phyloP scores from a whole-genome alignment of 73 alveolate genomes.

The Tetrahymena malaccensis region DNA sequence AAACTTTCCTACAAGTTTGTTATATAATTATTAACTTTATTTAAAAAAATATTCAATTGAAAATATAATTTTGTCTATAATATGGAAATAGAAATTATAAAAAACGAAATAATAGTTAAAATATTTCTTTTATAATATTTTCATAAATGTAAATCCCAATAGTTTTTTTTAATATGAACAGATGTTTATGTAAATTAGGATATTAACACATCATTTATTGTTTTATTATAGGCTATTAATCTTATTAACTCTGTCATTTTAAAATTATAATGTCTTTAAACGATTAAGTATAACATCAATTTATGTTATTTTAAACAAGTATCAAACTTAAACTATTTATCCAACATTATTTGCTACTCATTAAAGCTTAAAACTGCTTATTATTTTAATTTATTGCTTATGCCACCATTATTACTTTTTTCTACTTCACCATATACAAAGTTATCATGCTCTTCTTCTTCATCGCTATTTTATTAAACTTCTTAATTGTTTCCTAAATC shows the following conservation, averaged over 20 bases:
- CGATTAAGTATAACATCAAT: not conserved
- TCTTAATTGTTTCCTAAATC: too few relatives aligned
- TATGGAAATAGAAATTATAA: too few relatives aligned
- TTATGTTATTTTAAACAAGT: not conserved
- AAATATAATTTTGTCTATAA: too few relatives aligned
- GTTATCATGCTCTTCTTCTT: not conserved
- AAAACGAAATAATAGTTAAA: too few relatives aligned
- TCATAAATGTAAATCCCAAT: not conserved
- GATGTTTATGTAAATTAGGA: not conserved
- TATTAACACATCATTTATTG: not conserved
- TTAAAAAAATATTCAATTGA: too few relatives aligned
- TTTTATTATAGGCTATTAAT: not conserved
- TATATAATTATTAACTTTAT: too few relatives aligned
- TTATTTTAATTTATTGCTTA: too few relatives aligned
- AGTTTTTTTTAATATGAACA: not conserved
- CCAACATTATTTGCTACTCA: not conserved
- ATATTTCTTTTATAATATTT: too few relatives aligned
- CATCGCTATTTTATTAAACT: not conserved
- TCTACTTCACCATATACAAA: not conserved
- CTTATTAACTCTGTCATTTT: not conserved
- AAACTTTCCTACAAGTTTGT: too few relatives aligned
- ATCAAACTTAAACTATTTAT: not conserved
- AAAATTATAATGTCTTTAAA: not conserved
- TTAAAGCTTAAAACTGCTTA: not conserved
- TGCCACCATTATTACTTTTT: too few relatives aligned